phyloP scores from a whole-genome alignment of 306 rosid species.

The Acacia confusa region DNA sequence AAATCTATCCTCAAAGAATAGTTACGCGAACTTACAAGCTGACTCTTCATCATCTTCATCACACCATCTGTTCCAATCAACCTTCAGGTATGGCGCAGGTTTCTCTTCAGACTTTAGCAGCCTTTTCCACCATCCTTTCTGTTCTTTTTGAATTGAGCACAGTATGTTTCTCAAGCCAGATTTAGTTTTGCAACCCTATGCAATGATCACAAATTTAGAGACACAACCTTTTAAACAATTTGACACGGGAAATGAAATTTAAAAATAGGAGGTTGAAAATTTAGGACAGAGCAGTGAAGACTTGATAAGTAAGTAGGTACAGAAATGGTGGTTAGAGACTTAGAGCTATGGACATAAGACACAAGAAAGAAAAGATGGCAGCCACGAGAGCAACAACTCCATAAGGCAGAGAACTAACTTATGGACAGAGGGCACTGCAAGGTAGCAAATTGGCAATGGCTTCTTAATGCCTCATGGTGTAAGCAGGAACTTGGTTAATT shows the following conservation, averaged over 20 bases:
- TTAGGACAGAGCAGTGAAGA: not conserved
- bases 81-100: slow-evolving; percentile 85
- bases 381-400: not conserved
- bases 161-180: slow-evolving; percentile 72
- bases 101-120: slow-evolving; percentile 74
- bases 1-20: slow-evolving; percentile 8
- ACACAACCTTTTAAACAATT: slow-evolving; percentile 21
- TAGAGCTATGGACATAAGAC: not conserved
- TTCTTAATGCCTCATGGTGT: not conserved
- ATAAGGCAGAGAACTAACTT: not conserved
- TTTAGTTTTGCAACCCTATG: slow-evolving; percentile 69
- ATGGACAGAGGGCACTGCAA: not conserved
- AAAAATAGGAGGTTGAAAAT: not conserved
- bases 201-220: slow-evolving; percentile 20
- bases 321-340: not conserved
- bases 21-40: slow-evolving; percentile 44
- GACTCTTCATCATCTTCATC: slow-evolving; percentile 79
- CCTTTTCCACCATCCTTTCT: slow-evolving; percentile 86
- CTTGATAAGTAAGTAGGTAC: not conserved
- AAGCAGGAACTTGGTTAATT: not conserved
- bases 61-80: slow-evolving; percentile 89
- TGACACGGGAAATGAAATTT: not conserved
- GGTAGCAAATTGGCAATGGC: not conserved
- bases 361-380: not conserved
- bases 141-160: slow-evolving; percentile 72